Base-by-base conservation (phyloP, 78 protist species). In the Polysphondylium violaceum region DNA sequence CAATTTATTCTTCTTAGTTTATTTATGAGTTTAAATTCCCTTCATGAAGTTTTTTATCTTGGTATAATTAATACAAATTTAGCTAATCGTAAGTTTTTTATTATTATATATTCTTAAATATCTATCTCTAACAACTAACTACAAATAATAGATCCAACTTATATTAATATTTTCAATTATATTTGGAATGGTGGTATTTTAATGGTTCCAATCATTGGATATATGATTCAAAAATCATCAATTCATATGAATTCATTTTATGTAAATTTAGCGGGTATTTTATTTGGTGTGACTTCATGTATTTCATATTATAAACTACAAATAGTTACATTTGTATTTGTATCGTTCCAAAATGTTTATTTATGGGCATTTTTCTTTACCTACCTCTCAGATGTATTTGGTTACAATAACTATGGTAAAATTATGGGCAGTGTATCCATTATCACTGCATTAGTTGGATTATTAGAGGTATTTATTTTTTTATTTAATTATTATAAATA, bases 331-430 rank as follows among this genome's bases (percentile, higher is more conserved):
- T 83, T 83, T 40, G 25, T 69, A 19, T 55, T 83, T 3, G 74
- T 61, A 2, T 83, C 91, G 17, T 40, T 83, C 29, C 56, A 47
- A 58, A 83, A 83, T 83, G 91, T 83, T 12, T 83, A 61, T 43
- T 55, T 83, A 7, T 83, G 91, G 91, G 77, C 71, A 12, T 83
- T 69, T 53, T 83, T 68, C 44, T 83, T 83, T 50, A 65, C 69
- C 31, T 83, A 83, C 31, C 33, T 83, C n/a, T 67, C 79, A 0
- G 73, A 83, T 35, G 73, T 83, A 41, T 83, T 83, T 69, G 68
- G 91, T 47, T 68, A 83, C 43, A 44, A 61, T 33, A 50, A 83
- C n/a, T 83, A 83, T 83, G 91, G 91, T 43, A 83, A 83, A 83
- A 40, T 83, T 55, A 69, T 83, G 77, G 91, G 91, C 17, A 40